Conservation (phyloP, 495 filamentous ascomycete species). For the Annulohypoxylon bovei region DNA sequence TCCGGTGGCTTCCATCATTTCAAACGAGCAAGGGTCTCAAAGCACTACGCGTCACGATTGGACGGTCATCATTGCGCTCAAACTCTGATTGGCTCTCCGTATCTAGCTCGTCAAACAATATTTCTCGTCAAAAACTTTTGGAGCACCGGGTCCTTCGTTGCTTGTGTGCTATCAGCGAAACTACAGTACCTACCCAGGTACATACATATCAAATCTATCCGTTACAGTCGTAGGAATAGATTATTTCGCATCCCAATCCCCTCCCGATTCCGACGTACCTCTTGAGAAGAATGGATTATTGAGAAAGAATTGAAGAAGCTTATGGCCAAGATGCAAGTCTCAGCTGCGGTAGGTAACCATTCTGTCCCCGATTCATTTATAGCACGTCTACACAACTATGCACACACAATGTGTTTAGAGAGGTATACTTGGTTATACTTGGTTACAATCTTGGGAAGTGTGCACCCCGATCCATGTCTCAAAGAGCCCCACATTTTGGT, state of each 20-base stretch:
- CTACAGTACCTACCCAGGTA: not conserved
- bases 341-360: constrained; percentile 10
- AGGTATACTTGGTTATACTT: constrained; percentile 19
- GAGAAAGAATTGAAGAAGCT: not conserved
- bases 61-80: constrained; percentile 45
- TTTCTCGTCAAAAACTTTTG: constrained; percentile 36
- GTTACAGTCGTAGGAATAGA: not conserved
- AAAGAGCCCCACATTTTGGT: constrained; percentile 31
- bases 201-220: not conserved
- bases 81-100: constrained; percentile 41
- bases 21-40: constrained; percentile 33
- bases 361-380: not conserved
- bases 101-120: constrained; percentile 40
- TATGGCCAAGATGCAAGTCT: not conserved
- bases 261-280: not conserved
- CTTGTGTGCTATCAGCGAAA: constrained; percentile 18
- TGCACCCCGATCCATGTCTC: constrained; percentile 37
- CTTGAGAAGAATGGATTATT: not conserved
- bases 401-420: constrained; percentile 16
- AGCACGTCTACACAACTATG: not conserved
- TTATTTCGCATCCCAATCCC: not conserved
- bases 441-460: constrained; percentile 28
- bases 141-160: constrained; percentile 21
- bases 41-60: constrained; percentile 49
- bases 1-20: constrained; percentile 47